Base-by-base conservation (phyloP, 306 rosid species). In the Myrica gale region DNA sequence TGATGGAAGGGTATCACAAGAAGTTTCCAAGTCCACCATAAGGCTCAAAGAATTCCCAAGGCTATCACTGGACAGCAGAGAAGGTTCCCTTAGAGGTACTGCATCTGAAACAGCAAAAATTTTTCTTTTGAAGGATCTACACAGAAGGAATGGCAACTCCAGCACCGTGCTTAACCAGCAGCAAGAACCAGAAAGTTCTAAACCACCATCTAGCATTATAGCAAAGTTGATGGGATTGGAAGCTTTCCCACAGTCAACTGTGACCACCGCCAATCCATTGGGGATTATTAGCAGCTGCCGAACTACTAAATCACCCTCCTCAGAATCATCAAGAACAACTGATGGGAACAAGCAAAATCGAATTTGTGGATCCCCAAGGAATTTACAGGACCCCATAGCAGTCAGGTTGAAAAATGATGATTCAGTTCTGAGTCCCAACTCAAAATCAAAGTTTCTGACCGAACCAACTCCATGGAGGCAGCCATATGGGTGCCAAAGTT, bases 151-250 rank as follows among this genome's bases (percentile, higher is more conserved):
- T 70, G 79, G 71, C 77, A 80, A 78, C 72, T 62, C 77, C 6
- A 68, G 50, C 81, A 41, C 69, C 53, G 67, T 39, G 55, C 52
- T 58, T 37, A 75, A 73, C 67, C 81, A 80, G 80, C 73, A 66
- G 58, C 90, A 83, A 85, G 96, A 87, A 73, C 87, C 88, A 9
- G 91, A 85, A 43, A 84, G 89, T 61, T 80, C 89, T 5, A 84
- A 43, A 72, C 80, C 84, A 74, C 79, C 93, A 32, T 87, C 96
- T 0, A 83, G 84, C 54, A 84, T 94, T 32, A 88, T 94, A 11
- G 96, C 96, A 20, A 90, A 89, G 85, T 85, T 94, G 79, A 94
- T 94, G 98, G 98, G 98, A 61, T 68, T 94, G 82, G 97, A 92
- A 42, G 56, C 77, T 72, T 76, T 90, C 52, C 85, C 92, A 39